Evolutionary conservation across 352 stramenopile species (phyloP).

Genomic region (Phytopythium oedochilum): DNA sequence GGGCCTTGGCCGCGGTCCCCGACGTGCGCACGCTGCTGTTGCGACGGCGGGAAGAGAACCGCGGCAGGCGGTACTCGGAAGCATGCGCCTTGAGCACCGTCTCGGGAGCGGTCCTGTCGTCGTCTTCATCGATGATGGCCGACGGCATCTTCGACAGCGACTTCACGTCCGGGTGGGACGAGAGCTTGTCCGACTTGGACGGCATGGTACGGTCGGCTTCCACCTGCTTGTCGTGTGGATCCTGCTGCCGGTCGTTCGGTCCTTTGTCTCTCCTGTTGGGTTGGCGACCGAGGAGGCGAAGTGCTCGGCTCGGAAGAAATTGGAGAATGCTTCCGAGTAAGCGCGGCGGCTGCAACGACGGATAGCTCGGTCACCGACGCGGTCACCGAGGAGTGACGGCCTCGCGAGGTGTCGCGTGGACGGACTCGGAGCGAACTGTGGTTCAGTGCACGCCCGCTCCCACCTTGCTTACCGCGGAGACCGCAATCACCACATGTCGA

Average conservation of each 20-base stretch:
- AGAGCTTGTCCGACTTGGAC: slow-evolving; percentile 2
- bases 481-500: background rate
- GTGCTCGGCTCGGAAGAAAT: background rate
- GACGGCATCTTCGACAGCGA: background rate
- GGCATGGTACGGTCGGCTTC: background rate
- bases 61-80: slow-evolving; percentile 20
- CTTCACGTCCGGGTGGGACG: slow-evolving; percentile 4
- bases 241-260: background rate
- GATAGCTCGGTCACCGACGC: too few relatives aligned
- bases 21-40: slow-evolving; percentile 13
- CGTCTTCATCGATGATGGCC: slow-evolving; percentile 5
- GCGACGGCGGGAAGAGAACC: slow-evolving; percentile 22
- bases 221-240: too few relatives aligned
- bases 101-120: slow-evolving; percentile 5
- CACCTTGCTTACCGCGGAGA: background rate
- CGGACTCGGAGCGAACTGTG: too few relatives aligned
- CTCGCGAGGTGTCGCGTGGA: too few relatives aligned
- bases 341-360: too few relatives aligned
- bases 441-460: background rate
- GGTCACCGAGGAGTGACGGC: too few relatives aligned
- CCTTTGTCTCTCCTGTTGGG: background rate
- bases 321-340: too few relatives aligned
- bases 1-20: slow-evolving; percentile 6
- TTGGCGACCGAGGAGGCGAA: too few relatives aligned
- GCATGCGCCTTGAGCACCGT: slow-evolving; percentile 14